Percentiles rank a stretch among this genome's conserved stretches.
Conservation (phyloP, 2,329 filamentous ascomycete species). For the Fusarium sp. region DNA sequence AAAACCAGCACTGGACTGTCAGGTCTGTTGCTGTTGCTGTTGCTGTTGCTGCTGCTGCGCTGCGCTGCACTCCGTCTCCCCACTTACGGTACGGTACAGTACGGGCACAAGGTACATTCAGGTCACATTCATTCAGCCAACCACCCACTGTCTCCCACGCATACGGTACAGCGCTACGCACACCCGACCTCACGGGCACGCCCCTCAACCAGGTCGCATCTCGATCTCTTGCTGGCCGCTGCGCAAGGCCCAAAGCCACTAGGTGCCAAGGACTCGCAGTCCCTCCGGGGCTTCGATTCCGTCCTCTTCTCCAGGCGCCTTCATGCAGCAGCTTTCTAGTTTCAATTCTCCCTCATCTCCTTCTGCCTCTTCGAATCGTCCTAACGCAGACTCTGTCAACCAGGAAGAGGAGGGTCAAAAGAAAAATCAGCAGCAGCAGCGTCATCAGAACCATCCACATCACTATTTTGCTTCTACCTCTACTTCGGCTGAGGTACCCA, state of each 20-base stretch:
- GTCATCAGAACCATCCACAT: slow-evolving; percentile 2
- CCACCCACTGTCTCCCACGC: slow-evolving; percentile 22
- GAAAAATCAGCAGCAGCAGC: slow-evolving; percentile 7
- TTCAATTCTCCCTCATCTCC: slow-evolving; percentile 38
- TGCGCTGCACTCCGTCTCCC: slow-evolving; percentile 13
- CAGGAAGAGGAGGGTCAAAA: slow-evolving; percentile 22
- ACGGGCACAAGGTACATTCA: slow-evolving; percentile 5
- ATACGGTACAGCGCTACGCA: slow-evolving; percentile 31
- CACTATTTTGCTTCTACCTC: slow-evolving; percentile 21
- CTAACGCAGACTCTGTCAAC: slow-evolving; percentile 28
- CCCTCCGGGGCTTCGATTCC: slow-evolving; percentile 45
- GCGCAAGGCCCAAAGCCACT: slow-evolving; percentile 41
- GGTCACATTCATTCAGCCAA: slow-evolving; percentile 28
- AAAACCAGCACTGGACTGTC: slow-evolving; percentile 14
- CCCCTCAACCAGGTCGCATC: slow-evolving; percentile 40
- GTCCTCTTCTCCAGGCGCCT: slow-evolving; percentile 44
- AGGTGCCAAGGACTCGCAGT: slow-evolving; percentile 44
- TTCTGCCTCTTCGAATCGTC: slow-evolving; percentile 22
- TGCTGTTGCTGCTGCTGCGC: background rate
- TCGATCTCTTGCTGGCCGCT: slow-evolving; percentile 45
- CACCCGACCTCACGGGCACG: slow-evolving; percentile 32
- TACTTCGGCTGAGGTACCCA: slow-evolving; percentile 16
- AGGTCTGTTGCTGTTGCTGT: background rate
- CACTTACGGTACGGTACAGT: slow-evolving; percentile 11
- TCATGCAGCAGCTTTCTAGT: slow-evolving; percentile 48